Evolutionary conservation across 768 basidiomycete genomes (phyloP).

Genomic region (Tricholoma terreum): DNA sequence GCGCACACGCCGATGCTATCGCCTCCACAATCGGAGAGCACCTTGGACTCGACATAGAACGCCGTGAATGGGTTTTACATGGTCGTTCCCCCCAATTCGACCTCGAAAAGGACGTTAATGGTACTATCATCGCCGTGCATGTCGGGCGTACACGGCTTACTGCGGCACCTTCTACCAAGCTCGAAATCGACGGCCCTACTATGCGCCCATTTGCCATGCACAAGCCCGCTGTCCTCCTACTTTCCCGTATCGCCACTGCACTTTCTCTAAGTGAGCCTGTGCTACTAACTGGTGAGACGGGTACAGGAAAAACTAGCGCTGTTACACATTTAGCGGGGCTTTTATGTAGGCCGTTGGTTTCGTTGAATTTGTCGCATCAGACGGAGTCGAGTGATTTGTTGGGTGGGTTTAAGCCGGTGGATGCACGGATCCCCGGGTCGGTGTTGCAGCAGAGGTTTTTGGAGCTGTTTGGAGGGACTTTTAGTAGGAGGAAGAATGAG

Average conservation of each 20-base stretch:
- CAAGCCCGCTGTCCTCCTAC: conserved; percentile 72
- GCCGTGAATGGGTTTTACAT: conserved; percentile 66
- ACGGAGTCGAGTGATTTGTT: conserved; percentile 93
- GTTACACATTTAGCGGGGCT: conserved; percentile 83
- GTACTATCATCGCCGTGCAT: conserved; percentile 50
- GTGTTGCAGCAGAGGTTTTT: conserved; percentile 71
- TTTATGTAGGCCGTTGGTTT: conserved; percentile 74
- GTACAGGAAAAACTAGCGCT: conserved; percentile 96
- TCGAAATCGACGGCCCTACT: conserved; percentile 28
- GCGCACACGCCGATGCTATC: conserved; percentile 46
- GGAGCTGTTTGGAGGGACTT: conserved; percentile 79
- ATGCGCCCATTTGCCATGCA: conserved; percentile 84
- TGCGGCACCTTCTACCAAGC: conserved; percentile 41
- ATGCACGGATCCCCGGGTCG: conserved; percentile 75
- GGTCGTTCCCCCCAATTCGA: conserved; percentile 65
- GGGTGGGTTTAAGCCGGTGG: conserved; percentile 95
- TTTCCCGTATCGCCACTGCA: conserved; percentile 77
- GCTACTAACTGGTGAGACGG: conserved; percentile 94
- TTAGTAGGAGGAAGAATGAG: conserved; percentile 87
- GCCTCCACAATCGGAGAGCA: conserved; percentile 54
- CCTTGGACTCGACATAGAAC: conserved; percentile 67
- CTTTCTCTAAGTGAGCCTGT: conserved; percentile 77
- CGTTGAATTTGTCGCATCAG: conserved; percentile 93
- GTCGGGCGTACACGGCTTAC: conserved; percentile 62
- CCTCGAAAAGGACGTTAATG: conserved; percentile 66